phyloP scores from a whole-genome alignment of 1,139 yeast genomes.

The Sugiyamaella castrensis region DNA sequence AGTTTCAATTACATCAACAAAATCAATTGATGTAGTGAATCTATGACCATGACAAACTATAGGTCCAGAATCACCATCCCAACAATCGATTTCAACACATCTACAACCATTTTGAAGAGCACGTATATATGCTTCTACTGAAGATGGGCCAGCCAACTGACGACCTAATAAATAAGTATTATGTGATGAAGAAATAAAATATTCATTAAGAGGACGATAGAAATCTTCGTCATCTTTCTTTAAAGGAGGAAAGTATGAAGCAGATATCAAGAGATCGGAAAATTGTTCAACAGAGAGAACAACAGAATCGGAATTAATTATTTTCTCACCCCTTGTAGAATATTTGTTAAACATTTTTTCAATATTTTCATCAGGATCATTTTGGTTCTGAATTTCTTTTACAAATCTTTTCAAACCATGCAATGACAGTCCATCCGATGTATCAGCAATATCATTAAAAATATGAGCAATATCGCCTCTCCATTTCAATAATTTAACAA shows the following conservation, averaged over 20 bases:
- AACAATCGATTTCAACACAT: constrained; percentile 88
- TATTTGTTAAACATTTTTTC: constrained; percentile 48
- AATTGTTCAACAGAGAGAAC: constrained; percentile 50
- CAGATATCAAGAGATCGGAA: constrained; percentile 51
- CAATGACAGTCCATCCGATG: constrained; percentile 31
- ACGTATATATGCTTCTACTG: constrained; percentile 86
- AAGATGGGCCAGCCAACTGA: constrained; percentile 88
- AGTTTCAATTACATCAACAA: constrained; percentile 66
- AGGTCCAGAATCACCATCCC: constrained; percentile 88
- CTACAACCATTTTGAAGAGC: constrained; percentile 90
- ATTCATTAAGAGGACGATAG: constrained; percentile 73
- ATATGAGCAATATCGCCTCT: constrained; percentile 51
- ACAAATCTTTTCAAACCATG: constrained; percentile 50
- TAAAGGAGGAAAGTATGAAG: constrained; percentile 42
- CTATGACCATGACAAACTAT: constrained; percentile 88
- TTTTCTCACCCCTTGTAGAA: constrained; percentile 24
- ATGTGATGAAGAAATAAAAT: constrained; percentile 89
- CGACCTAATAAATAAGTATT: constrained; percentile 88
- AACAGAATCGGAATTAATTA: constrained; percentile 4
- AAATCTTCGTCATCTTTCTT: constrained; percentile 45
- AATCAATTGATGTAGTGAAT: constrained; percentile 68
- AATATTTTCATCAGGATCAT: constrained; percentile 34
- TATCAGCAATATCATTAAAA: constrained; percentile 35
- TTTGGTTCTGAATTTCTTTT: constrained; percentile 51
- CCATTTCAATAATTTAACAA: constrained; percentile 53